phyloP scores from a whole-genome alignment of 345 rosid genomes.

The Aegle marmelos region DNA sequence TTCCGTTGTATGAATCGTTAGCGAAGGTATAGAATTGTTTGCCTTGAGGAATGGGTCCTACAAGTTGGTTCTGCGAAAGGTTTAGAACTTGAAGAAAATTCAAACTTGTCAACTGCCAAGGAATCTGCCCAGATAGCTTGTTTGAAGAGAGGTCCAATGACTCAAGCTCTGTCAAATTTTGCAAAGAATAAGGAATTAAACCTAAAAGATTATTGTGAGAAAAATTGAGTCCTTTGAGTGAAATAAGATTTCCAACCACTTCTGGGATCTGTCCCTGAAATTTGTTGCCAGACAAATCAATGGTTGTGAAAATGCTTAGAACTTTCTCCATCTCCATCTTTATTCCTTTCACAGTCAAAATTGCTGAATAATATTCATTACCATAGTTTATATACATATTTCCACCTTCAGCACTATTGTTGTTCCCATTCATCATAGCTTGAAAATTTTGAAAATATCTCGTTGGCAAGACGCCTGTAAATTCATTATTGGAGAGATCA shows the following conservation, averaged over 20 bases:
- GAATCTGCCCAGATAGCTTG: slow-evolving; percentile 12
- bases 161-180: not conserved
- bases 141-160: slow-evolving; percentile 26
- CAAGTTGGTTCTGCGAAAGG: not conserved
- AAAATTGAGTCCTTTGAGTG: slow-evolving; percentile 6
- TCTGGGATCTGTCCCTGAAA: slow-evolving; percentile 10
- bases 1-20: not conserved
- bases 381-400: not conserved
- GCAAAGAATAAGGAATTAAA: not conserved
- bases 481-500: slow-evolving; percentile 26
- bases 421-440: not conserved
- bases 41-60: slow-evolving; percentile 1
- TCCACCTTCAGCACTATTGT: not conserved
- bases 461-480: slow-evolving; percentile 23
- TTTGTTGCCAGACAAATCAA: slow-evolving; percentile 3
- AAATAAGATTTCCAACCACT: not conserved
- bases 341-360: not conserved
- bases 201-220: slow-evolving; percentile 10
- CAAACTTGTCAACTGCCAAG: not conserved
- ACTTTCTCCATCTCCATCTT: not conserved
- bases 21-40: not conserved
- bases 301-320: not conserved
- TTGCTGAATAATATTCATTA: not conserved
- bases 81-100: not conserved
- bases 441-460: not conserved